Evolutionary conservation across 2,329 filamentous ascomycete species (phyloP), one percentile per base, ranked within the genome.

Genomic region (Herpotrichia juniperi): DNA sequence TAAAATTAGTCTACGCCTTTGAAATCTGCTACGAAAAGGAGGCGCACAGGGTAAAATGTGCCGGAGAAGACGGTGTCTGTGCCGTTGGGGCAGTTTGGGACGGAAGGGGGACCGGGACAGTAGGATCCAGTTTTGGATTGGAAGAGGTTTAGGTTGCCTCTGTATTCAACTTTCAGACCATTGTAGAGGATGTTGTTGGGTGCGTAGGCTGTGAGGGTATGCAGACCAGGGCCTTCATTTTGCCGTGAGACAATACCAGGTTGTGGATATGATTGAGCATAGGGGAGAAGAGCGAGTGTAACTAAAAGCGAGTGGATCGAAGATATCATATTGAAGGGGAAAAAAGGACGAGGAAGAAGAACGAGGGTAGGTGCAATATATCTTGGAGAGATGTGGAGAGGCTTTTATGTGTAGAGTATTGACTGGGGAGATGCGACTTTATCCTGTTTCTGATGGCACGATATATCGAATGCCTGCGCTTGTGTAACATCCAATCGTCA

Each of bases 151-250:
- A 58, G 22, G 22, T 17, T 24, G 10, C 55, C 51, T 12, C 53
- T 48, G 14, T 54, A 45, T 30, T 63, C 47, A 10, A 54, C 48
- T 45, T 64, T 64, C 5, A 56, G 48, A 9, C 53, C 61, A 45
- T 64, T 56, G 44, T 55, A 46, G 5, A 28, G 43, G 2, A 39
- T n/a, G 17, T 59, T 48, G 22, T 40, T 34, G 8, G 54, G 56
- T 14, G 42, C 47, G 25, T 57, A 59, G 24, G 51, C 56, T 2
- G 51, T 59, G 22, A 61, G 42, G 11, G 58, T 59, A 44, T 56
- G 48, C 3, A 48, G 19, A 19, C 30, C 43, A 2, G 50, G 49
- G 8, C 51, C 31, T 17, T 43, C 39, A 21, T 46, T 50, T 25
- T 40, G 42, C 10, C 25, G 24, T 6, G 42, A 8, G 8, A 8